A percentile compares a stretch with the other conserved stretches of the same genome.
phyloP scores from a whole-genome alignment of 1,139 yeast genomes.

The Sugiyamaella japonica region DNA sequence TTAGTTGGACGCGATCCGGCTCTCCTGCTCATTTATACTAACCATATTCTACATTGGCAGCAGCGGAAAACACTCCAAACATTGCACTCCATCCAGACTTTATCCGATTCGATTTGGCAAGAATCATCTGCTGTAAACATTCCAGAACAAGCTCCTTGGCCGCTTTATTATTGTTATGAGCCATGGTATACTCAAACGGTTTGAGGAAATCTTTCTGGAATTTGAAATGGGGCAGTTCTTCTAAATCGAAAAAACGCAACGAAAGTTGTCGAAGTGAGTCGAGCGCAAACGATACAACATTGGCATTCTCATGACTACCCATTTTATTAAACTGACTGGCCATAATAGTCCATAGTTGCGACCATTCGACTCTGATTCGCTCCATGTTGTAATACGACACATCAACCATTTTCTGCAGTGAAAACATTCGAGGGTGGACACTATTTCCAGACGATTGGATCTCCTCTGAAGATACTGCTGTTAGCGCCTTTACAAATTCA shows the following conservation, averaged over 20 bases:
- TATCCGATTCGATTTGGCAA: conserved; percentile 70
- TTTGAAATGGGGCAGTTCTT: conserved; percentile 91
- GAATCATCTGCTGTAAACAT: conserved; percentile 82
- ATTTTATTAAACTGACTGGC: conserved; percentile 85
- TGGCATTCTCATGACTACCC: conserved; percentile 74
- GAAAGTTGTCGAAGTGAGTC: conserved; percentile 93
- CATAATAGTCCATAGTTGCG: conserved; percentile 92
- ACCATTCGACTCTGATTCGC: conserved; percentile 95
- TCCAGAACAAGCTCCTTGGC: conserved; percentile 90
- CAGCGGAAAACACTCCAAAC: conserved; percentile 69
- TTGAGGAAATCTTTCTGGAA: conserved; percentile 91
- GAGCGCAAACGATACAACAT: conserved; percentile 84
- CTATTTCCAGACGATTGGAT: conserved; percentile 87
- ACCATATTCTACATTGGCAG: conserved; percentile 52
- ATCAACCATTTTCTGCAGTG: conserved; percentile 93
- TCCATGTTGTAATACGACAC: conserved; percentile 97
- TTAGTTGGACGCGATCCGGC: not conserved
- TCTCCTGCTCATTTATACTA: conserved; percentile 4
- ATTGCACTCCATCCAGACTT: conserved; percentile 96
- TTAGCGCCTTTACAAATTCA: conserved; percentile 81
- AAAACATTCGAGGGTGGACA: conserved; percentile 82
- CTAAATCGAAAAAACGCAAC: conserved; percentile 87
- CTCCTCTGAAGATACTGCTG: conserved; percentile 87
- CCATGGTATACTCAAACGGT: conserved; percentile 82
- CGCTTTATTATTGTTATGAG: conserved; percentile 63